These are phyloP conservation scores for Ochetophila trinervis DNA, from an alignment of 306 rosid genomes.

Conservation along the genomic window DNA sequence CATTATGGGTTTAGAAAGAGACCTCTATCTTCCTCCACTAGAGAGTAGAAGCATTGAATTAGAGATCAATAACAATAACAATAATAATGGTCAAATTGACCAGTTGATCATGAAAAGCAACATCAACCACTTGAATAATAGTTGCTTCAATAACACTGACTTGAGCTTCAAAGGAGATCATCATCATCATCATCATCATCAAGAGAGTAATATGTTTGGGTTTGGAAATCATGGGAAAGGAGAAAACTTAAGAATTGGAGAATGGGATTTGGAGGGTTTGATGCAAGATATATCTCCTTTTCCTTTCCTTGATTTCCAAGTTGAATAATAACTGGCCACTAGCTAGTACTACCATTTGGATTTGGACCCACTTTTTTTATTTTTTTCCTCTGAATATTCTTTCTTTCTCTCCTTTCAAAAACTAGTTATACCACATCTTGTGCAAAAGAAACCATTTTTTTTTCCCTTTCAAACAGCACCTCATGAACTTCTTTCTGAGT, in stretches of 20 bases:
- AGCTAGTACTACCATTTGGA: too few relatives aligned
- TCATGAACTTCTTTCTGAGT: background rate
- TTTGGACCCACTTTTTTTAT: too few relatives aligned
- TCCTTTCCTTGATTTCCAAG: conserved; percentile 71
- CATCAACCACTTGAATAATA: conserved; percentile 49
- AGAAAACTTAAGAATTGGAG: conserved; percentile 65
- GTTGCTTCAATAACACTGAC: conserved; percentile 54
- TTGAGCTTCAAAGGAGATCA: conserved; percentile 32
- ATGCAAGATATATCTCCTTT: conserved; percentile 80
- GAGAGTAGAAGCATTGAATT: conserved; percentile 38
- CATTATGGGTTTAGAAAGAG: conserved; percentile 46
- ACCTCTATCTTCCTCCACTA: conserved; percentile 54
- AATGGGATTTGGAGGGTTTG: conserved; percentile 88
- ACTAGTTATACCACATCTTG: too few relatives aligned
- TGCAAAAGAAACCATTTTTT: background rate
- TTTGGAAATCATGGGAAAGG: conserved; percentile 43
- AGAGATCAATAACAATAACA: conserved; percentile 28
- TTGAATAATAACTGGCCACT: conserved; percentile 19
- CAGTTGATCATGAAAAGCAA: conserved; percentile 46
- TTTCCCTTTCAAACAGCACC: background rate
- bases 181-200: conserved; percentile 5
- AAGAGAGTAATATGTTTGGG: conserved; percentile 40
- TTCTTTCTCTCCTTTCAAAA: too few relatives aligned
- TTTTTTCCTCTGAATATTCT: too few relatives aligned
- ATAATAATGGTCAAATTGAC: conserved; percentile 27